A percentile compares a stretch with the other conserved stretches of the same genome.
Conservation (phyloP, 2,329 filamentous ascomycete genomes). For the Ceratocystis harringtonii region DNA sequence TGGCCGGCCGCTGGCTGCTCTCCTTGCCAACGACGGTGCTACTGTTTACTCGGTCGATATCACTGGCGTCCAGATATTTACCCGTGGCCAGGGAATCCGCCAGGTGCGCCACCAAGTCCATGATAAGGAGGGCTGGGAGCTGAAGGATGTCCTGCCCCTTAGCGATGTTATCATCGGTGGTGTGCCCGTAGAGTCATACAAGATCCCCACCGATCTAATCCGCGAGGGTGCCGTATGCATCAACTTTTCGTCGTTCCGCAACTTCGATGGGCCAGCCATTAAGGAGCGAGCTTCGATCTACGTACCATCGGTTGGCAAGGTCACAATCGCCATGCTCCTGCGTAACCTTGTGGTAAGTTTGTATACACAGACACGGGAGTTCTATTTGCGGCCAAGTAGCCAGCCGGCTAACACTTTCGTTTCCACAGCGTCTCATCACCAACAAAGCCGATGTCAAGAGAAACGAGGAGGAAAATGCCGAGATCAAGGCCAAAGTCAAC, state of each 20-base stretch:
- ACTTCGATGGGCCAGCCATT: slow-evolving; percentile 70
- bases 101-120: slow-evolving; percentile 74
- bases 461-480: slow-evolving; percentile 23
- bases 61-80: slow-evolving; percentile 82
- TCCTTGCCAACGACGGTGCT: slow-evolving; percentile 91
- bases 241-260: slow-evolving; percentile 93
- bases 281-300: slow-evolving; percentile 96
- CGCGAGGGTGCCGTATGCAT: slow-evolving; percentile 93
- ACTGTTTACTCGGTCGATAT: slow-evolving; percentile 91
- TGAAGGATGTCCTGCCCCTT: slow-evolving; percentile 68
- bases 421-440: slow-evolving; percentile 34
- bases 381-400: not conserved
- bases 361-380: not conserved
- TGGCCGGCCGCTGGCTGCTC: slow-evolving; percentile 75
- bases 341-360: slow-evolving; percentile 69
- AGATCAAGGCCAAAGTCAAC: slow-evolving; percentile 3
- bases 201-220: slow-evolving; percentile 71
- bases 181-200: slow-evolving; percentile 76
- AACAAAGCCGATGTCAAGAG: slow-evolving; percentile 28
- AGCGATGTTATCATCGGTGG: slow-evolving; percentile 93
- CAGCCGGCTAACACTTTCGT: slow-evolving; percentile 20
- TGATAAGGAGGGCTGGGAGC: slow-evolving; percentile 62
- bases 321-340: slow-evolving; percentile 83
- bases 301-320: slow-evolving; percentile 92
- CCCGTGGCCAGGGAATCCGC: slow-evolving; percentile 72